These are phyloP conservation scores for Phytophthora melonis DNA, from an alignment of 352 stramenopile genomes.

Conservation along the genomic window DNA sequence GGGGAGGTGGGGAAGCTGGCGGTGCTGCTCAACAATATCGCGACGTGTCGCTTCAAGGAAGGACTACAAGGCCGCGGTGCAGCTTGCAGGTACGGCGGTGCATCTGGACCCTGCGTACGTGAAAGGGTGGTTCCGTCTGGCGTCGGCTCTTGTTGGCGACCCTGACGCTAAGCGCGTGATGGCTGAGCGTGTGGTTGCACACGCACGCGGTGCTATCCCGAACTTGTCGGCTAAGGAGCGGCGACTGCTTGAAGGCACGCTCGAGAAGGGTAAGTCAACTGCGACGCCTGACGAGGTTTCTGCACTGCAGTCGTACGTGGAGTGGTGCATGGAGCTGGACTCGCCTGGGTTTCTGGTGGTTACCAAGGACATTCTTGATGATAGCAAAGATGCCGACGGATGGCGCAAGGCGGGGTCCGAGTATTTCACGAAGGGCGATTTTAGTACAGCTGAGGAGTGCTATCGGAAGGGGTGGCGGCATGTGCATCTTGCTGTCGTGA, in stretches of 20 bases:
- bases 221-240: conserved; percentile 4
- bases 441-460: conserved; percentile 11
- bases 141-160: conserved; percentile 21
- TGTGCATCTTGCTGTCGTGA: conserved; percentile 1
- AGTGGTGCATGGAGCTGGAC: conserved; percentile 22
- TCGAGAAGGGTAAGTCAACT: background rate
- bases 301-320: conserved; percentile 17
- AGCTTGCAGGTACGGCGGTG: conserved; percentile 16
- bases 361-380: background rate
- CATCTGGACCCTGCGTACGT: conserved; percentile 31
- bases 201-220: conserved; percentile 6
- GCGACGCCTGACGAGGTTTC: background rate
- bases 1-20: conserved; percentile 11
- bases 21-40: conserved; percentile 33
- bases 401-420: conserved; percentile 27
- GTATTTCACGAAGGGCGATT: conserved; percentile 17
- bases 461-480: conserved; percentile 27
- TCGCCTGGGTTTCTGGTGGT: background rate
- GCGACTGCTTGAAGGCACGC: conserved; percentile 14
- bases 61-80: background rate
- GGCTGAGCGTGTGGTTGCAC: conserved; percentile 10
- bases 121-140: conserved; percentile 34
- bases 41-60: conserved; percentile 27
- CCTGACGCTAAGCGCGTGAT: background rate
- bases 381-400: background rate